Evolutionary conservation across 192 early-diverging fungal species (phyloP), one percentile per base, ranked within the genome.

Genomic region (Coemansia guatemalensis): DNA sequence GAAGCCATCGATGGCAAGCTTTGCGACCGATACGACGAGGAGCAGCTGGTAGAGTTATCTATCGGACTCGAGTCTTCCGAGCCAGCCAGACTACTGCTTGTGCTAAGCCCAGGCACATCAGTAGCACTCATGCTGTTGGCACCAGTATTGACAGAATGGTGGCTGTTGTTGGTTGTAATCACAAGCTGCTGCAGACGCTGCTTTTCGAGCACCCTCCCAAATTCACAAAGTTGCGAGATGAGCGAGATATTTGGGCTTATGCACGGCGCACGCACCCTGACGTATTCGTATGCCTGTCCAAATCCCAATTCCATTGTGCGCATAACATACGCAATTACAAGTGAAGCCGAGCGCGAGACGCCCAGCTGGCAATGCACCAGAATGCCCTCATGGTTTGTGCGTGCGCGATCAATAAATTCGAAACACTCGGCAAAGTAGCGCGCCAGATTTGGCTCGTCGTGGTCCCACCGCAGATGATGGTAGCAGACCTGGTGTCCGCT

Each of bases 291-390:
- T 4, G 93, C 92, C 1, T 84, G 75, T 1, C 66, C 68, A 26
- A 91, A 75, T 2, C 77, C 67, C 68, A 90, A 62, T 0, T 66
- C 62, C 64, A 84, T 70, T 0, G 84, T 78, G 22, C 87, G 82
- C 93, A 97, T 97, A 55, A 94, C 89, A 75, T 93, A 95, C 3
- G 90, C 93, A 56, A 97, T 92, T 12, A 95, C 85, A 48, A 97
- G 69, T 0, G 87, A 85, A 8, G 93, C 93, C 22, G 93, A 95
- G 53, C 95, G 81, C 21, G 95, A 93, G 22, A 97, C 88, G 26
- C 95, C 95, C 64, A 90, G 82, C 67, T 94, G 90, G 82, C 95
- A 97, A 62, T 92, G 88, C 8, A 97, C 89, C 17, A 97, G 78
- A 9, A 97, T 84, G 29, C 84, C 74, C 47, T 81, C 58, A 44